Percentiles rank a stretch among this genome's conserved stretches.
phyloP scores from a whole-genome alignment of 805 yeast genomes.

The Kluyveromyces siamensis region DNA sequence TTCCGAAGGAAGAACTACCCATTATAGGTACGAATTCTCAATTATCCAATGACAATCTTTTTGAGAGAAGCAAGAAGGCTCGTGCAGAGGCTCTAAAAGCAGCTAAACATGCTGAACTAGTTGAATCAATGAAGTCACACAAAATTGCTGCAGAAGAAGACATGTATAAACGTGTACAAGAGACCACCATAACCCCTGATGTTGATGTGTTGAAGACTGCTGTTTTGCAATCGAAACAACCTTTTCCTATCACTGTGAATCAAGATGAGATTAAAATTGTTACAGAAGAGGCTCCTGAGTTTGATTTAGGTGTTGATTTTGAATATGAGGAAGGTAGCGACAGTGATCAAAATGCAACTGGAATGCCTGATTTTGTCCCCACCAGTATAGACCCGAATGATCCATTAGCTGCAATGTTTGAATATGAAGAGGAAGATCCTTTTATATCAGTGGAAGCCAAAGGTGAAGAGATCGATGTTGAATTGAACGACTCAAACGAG shows the following conservation, averaged over 20 bases:
- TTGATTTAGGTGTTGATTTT: slow-evolving; percentile 19
- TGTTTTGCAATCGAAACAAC: slow-evolving; percentile 1
- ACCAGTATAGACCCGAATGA: slow-evolving; percentile 30
- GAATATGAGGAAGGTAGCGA: slow-evolving; percentile 12
- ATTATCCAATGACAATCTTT: slow-evolving; percentile 45
- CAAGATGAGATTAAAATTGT: slow-evolving; percentile 16
- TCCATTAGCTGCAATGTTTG: slow-evolving; percentile 31
- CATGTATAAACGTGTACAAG: slow-evolving; percentile 20
- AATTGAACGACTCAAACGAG: slow-evolving; percentile 41
- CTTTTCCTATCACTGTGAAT: background rate
- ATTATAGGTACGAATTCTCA: slow-evolving; percentile 33
- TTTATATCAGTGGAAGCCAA: slow-evolving; percentile 38
- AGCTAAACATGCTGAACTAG: slow-evolving; percentile 41
- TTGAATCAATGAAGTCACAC: slow-evolving; percentile 21
- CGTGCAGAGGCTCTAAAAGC: slow-evolving; percentile 62
- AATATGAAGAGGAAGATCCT: slow-evolving; percentile 47
- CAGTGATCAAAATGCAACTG: slow-evolving; percentile 10
- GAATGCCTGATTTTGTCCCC: slow-evolving; percentile 19
- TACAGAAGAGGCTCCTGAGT: slow-evolving; percentile 18
- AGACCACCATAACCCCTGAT: slow-evolving; percentile 21
- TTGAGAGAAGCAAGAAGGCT: slow-evolving; percentile 55
- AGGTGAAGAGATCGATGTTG: slow-evolving; percentile 38
- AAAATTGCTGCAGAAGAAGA: slow-evolving; percentile 8
- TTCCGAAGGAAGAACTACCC: slow-evolving; percentile 78
- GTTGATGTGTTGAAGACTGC: slow-evolving; percentile 2